Base-by-base conservation (phyloP, 345 rosid species). In the Camelina sativa region DNA sequence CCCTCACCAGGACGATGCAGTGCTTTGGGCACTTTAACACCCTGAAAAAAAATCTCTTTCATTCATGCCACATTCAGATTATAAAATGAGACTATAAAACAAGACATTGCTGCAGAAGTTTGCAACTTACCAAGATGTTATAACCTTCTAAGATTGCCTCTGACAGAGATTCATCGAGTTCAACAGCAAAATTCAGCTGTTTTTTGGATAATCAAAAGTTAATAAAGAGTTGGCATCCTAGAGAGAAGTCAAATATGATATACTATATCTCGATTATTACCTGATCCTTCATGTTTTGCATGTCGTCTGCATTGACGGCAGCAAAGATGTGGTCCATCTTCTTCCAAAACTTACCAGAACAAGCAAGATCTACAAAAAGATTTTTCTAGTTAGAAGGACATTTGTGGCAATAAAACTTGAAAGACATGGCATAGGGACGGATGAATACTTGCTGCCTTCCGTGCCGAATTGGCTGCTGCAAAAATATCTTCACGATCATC, bases 401-500 rank as follows among this genome's bases (percentile, higher is more conserved):
- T 13, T 65, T 25, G 44, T 20, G 16, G 51, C 62, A 63, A 53
- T 67, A 71, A 56, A 65, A 46, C 25, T 59, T 69, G 62, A 77
- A 34, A 71, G 44, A 67, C 46, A 59, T 38, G 69, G 60, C 12
- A 50, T 62, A 75, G 62, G 68, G 59, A 57, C 74, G 71, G 80
- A 76, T 66, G 34, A 85, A 64, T 89, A 96, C 98, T 76, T 52
- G 81, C 76, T 69, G 89, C 86, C 69, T 87, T 87, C 54, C 86
- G 82, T 40, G 99, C 97, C 74, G 89, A 87, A 69, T 80, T 75
- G 51, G 97, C 99, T 65, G 97, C 97, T 19, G 85, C 88, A 84
- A 85, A 84, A 64, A 92, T 83, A 75, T 93, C 97, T 74, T 89
- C 97, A 62, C 63, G 89, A 70, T 92, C 97, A 82, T 93, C 96